These are phyloP conservation scores for Begonia peltatifolia DNA, from an alignment of 306 rosid species.

Conservation along the genomic window DNA sequence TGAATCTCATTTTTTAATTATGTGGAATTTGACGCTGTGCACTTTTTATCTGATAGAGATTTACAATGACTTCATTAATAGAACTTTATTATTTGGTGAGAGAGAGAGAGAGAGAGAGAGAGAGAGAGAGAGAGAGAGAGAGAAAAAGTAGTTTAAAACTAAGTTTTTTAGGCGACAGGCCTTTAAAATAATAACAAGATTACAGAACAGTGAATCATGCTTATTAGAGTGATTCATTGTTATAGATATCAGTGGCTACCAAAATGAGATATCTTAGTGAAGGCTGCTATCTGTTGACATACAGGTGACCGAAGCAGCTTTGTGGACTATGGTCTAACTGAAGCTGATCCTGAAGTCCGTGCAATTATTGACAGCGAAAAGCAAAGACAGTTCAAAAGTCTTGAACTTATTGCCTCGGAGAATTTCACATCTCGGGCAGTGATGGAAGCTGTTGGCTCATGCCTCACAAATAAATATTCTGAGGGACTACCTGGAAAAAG, in stretches of 20 bases:
- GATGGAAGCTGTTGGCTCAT: slow-evolving; percentile 97
- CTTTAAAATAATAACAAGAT: neutral
- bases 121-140: neutral
- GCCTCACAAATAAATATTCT: slow-evolving; percentile 89
- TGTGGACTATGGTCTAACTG: slow-evolving; percentile 52
- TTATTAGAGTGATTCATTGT: too few relatives aligned
- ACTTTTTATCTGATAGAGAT: too few relatives aligned
- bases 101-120: neutral
- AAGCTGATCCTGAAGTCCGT: slow-evolving; percentile 75
- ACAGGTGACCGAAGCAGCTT: slow-evolving; percentile 28
- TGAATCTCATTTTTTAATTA: too few relatives aligned
- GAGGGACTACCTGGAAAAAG: slow-evolving; percentile 97
- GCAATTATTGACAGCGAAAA: slow-evolving; percentile 61
- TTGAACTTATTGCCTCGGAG: slow-evolving; percentile 97
- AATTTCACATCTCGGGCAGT: slow-evolving; percentile 89
- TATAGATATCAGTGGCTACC: too few relatives aligned
- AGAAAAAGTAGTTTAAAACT: neutral
- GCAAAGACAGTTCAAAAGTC: slow-evolving; percentile 69
- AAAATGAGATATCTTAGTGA: slow-evolving; percentile 5
- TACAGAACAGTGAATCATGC: neutral
- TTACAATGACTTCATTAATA: too few relatives aligned
- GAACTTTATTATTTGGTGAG: neutral
- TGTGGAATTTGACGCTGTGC: too few relatives aligned
- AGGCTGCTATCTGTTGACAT: neutral
- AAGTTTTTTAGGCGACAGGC: neutral